Evolutionary conservation across 768 basidiomycete species (phyloP), one percentile per base, ranked within the genome.

Genomic region (Psilocybe azurescens): DNA sequence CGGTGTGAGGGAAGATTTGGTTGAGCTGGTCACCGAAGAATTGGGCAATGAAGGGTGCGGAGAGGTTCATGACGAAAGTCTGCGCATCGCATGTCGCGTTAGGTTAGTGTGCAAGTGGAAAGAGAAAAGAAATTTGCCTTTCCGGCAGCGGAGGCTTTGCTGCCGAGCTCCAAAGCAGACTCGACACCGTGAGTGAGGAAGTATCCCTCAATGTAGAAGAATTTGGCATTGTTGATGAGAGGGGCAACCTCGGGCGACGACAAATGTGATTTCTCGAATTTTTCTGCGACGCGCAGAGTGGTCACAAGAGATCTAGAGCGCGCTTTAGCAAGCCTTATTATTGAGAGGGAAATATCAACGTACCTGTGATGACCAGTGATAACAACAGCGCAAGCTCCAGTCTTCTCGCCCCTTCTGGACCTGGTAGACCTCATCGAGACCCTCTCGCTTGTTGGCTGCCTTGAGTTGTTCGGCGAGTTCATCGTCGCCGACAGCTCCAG

Each of bases 381-480:
- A 67, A 99, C 77, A 65, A 99, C 97, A 14, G 94, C 97, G 73
- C 97, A 99, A 56, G 97, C 95, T 60, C 97, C 97, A 5, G 97
- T 99, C 77, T 93, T 88, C 73, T 89, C 88, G 61, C 89, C 89
- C 91, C 64, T 90, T 81, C 74, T 90, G 89, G 69, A 99, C 94
- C 69, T 89, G 90, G 77, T 99, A 99, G 3, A 90, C 91, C 65
- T 95, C 85, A 61, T 87, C 80, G 61, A 99, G 85, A 11, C 94
- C 95, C 78, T 98, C 97, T 56, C 91, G 89, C 77, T 89, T 84
- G 85, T 99, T 99, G 58, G 95, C 97, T 9, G 80, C 84, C 65
- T 89, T 88, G 67, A 99, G 86, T 71, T 97, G 94, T 65, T 92
- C 83, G 6, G 95, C 93, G 46, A 98, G 86, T n/a, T 87, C 85